A percentile compares a stretch with the other conserved stretches of the same genome.
Evolutionary conservation across 106 monocot genomes (phyloP).

Genomic region (Triglochin maritima): DNA sequence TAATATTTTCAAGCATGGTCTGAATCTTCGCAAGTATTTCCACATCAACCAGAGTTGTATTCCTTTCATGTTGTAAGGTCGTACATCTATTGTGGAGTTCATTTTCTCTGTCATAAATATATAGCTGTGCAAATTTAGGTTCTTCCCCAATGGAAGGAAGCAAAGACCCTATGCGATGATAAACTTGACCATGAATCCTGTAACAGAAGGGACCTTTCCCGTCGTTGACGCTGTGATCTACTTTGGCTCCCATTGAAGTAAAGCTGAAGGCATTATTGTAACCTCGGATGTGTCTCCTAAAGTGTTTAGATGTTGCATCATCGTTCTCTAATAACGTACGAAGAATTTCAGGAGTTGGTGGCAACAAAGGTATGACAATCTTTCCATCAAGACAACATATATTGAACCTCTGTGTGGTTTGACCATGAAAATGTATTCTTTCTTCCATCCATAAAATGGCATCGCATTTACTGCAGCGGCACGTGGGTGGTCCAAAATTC

Average conservation of each 20-base stretch:
- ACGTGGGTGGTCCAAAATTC: neutral
- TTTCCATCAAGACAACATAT: neutral
- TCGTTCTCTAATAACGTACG: neutral
- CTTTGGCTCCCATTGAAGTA: slow-evolving; percentile 12
- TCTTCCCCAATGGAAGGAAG: neutral
- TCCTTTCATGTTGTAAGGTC: neutral
- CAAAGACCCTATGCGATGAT: slow-evolving; percentile 10
- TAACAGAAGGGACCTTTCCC: slow-evolving; percentile 11
- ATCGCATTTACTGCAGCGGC: neutral
- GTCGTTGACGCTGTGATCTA: slow-evolving; percentile 6
- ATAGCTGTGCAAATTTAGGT: slow-evolving; percentile 17
- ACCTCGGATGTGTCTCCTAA: neutral
- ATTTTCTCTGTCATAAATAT: slow-evolving; percentile 23
- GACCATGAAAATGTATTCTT: neutral
- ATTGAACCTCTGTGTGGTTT: neutral
- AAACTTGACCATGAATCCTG: slow-evolving; percentile 4
- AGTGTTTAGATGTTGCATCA: neutral
- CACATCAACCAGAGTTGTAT: neutral
- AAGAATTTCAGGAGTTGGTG: neutral
- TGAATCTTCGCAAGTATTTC: neutral
- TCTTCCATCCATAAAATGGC: neutral
- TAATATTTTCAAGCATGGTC: slow-evolving; percentile 10
- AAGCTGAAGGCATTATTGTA: slow-evolving; percentile 15
- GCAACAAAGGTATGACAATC: neutral
- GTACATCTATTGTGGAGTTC: slow-evolving; percentile 8